These are phyloP conservation scores for Pythium guiyangense DNA, from an alignment of 352 stramenopile genomes.

Conservation along the genomic window DNA sequence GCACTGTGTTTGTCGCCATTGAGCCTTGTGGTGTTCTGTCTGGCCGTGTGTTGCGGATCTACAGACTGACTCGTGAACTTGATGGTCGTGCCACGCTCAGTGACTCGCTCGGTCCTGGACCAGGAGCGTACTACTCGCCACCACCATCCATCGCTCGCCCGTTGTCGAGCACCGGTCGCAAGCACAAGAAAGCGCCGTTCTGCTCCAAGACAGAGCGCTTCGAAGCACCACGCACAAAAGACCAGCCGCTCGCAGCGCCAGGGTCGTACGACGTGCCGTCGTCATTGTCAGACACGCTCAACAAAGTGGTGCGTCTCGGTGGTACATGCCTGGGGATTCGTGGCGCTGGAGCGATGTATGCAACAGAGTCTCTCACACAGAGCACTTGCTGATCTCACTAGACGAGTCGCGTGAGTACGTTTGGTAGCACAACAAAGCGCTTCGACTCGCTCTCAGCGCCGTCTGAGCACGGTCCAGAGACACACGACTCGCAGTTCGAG, in stretches of 20 bases:
- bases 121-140: constrained; percentile 52
- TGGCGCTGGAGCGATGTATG: no score
- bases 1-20: background rate
- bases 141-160: constrained; percentile 24
- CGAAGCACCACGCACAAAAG: constrained; percentile 31
- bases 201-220: constrained; percentile 73
- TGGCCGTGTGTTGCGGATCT: background rate
- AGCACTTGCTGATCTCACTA: constrained; percentile 8
- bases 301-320: constrained; percentile 64
- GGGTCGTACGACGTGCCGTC: constrained; percentile 67
- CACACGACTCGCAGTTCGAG: constrained; percentile 50
- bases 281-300: constrained; percentile 48
- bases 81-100: background rate
- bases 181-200: constrained; percentile 49
- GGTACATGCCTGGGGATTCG: no score
- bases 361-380: no score
- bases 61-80: no score
- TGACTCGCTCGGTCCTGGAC: constrained; percentile 35
- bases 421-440: constrained; percentile 70
- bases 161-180: constrained; percentile 21
- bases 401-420: constrained; percentile 62
- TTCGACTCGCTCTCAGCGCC: constrained; percentile 50
- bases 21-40: background rate
- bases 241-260: constrained; percentile 46
- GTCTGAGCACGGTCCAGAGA: constrained; percentile 16